Evolutionary conservation across 2,329 filamentous ascomycete species (phyloP), one percentile per base, ranked within the genome.

Genomic region (Tolypocladium sp.): DNA sequence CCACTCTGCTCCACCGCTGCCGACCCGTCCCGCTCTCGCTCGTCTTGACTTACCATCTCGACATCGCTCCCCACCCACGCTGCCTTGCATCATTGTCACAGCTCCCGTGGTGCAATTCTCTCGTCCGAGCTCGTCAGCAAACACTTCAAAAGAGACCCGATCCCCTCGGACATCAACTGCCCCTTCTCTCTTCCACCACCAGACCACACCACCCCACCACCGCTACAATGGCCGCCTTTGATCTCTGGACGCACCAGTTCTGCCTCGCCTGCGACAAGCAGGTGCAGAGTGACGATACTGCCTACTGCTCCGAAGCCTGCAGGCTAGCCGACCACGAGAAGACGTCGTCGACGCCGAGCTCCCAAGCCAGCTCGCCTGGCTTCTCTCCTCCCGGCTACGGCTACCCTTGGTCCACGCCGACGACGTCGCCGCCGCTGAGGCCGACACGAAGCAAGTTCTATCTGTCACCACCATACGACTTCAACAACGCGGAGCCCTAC

Each of bases 251-350:
- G 68, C 90, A 89, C 74, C 88, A 95, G 76, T 96, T 91, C 83
- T 97, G 92, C 82, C 86, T 97, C 68, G 87, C 89, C 78, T 97
- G 92, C 80, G 92, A 97, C 78, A 88, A 89, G 77, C 74, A 77
- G 67, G 73, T 76, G 56, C 90, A 95, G 77, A 92, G 89, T 61
- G 84, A 90, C 64, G 86, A 86, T 59, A 87, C 87, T 62, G 86
- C 90, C 65, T 96, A 96, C 81, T 97, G 92, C 82, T 96, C 91
- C 54, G 92, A 97, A 77, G 85, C 90, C 37, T 97, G 92, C 82
- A 85, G 91, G 64, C 81, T 97, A 52, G 89, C 90, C 65, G 92
- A 96, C 76, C 86, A 93, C 67, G 92, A 96, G 75, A 87, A 86
- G 74, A 86, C 83, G 42, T 81, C 83, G 44, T 81, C 80, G 20